Base-by-base conservation (phyloP, 208 protist genomes). In the Crithidia sp. region DNA sequence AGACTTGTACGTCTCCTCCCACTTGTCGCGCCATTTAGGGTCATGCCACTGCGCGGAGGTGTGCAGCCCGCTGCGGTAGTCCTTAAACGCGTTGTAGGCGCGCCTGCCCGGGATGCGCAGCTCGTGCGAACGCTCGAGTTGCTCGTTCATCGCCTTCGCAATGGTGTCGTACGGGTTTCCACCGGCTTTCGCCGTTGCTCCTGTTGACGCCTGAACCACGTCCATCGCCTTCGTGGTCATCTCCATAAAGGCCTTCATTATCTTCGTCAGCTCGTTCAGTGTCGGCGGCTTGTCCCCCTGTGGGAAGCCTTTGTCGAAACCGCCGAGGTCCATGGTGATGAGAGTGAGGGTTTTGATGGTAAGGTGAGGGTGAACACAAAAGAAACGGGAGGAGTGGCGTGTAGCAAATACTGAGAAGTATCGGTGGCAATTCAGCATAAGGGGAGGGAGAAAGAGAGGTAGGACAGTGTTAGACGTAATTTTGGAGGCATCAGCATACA, bases 1-100 rank as follows among this genome's bases (percentile, higher is more conserved):
- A 40, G 28, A 59, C 55, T 59, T 59, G 28, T 59, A 59, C 5
- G 28, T 41, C 55, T 59, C 19, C 55, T n/a, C 17, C 55, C 55
- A 59, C 28, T 59, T 40, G 7, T 28, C 19, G 7, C 7, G 4
- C 55, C 19, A 59, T 28, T 59, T 14, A 7, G 19, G 6, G 55
- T 59, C 55, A 28, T 40, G 17, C 55, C 55, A 59, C 19, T 59
- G 16, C 19, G 5, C 13, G 55, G 16, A 7, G 5, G 55, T 59
- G 55, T 59, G 55, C 8, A 59, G 7, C 55, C 7, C 19, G 17
- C 6, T 7, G n/a, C 55, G 55, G 28, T 59, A 59, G 8, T 59
- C 55, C 55, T 59, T 59, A 14, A 50, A 40, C 17, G 55, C 5
- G 55, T 40, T 59, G 28, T 59, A 59, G 5, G 28, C 55, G 17